Evolutionary conservation across 2,329 filamentous ascomycete genomes (phyloP).

Genomic region (Chaetomium olivaceum): DNA sequence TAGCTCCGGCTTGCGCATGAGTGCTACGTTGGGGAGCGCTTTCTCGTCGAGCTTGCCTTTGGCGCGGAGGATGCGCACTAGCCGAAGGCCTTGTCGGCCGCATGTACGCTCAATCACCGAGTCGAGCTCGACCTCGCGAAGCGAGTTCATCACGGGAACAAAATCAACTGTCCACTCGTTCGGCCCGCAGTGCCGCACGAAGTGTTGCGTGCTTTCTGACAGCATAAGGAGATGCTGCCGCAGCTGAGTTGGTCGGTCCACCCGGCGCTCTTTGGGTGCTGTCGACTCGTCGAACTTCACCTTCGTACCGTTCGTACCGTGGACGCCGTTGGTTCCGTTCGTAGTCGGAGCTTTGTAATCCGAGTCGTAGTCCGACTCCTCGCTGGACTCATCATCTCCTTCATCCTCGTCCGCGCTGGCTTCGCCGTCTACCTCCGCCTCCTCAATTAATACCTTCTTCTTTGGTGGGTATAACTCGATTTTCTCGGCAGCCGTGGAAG

Average conservation of each 20-base stretch:
- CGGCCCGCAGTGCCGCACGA: constrained; percentile 67
- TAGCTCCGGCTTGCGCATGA: constrained; percentile 83
- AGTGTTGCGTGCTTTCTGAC: constrained; percentile 66
- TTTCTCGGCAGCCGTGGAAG: constrained; percentile 51
- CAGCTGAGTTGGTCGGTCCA: constrained; percentile 53
- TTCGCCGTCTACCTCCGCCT: constrained; percentile 37
- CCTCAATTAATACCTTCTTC: constrained; percentile 29
- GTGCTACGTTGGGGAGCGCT: constrained; percentile 73
- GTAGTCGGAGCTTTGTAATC: constrained; percentile 33
- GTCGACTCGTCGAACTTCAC: constrained; percentile 55
- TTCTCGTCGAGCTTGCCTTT: constrained; percentile 97
- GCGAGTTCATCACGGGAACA: constrained; percentile 64
- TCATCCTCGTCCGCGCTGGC: constrained; percentile 44
- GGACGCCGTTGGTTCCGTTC: constrained; percentile 34
- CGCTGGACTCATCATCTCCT: constrained; percentile 36
- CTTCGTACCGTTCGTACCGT: constrained; percentile 39
- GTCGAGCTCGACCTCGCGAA: constrained; percentile 79
- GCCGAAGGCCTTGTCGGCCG: constrained; percentile 72
- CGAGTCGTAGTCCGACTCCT: constrained; percentile 40
- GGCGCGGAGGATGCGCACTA: constrained; percentile 81
- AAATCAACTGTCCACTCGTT: constrained; percentile 86
- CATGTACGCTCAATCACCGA: constrained; percentile 76
- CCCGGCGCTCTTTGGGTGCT: constrained; percentile 46
- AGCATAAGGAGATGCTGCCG: constrained; percentile 74
- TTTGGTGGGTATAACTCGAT: constrained; percentile 39